Conservation (phyloP, 2,329 filamentous ascomycete species). For the Fusarium sulawesiense region DNA sequence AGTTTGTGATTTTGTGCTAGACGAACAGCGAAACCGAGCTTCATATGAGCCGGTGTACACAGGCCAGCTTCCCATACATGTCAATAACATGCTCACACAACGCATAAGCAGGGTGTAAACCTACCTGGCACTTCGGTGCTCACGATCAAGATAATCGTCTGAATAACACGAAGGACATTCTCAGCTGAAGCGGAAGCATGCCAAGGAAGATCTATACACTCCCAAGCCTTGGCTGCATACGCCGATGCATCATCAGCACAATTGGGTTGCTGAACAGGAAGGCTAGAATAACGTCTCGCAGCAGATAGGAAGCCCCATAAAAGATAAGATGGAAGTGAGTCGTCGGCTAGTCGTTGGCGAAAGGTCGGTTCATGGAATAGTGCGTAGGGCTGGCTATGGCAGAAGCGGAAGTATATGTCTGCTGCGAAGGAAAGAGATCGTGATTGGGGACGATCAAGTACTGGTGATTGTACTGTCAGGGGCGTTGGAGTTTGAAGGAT, state of each 20-base stretch:
- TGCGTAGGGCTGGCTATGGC: conserved; percentile 19
- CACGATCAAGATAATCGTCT: conserved; percentile 23
- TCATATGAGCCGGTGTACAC: conserved; percentile 24
- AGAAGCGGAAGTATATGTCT: conserved; percentile 21
- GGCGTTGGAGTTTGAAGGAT: conserved; percentile 15
- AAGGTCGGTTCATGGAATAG: conserved; percentile 21
- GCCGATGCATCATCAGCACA: conserved; percentile 9
- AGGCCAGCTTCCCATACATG: background rate
- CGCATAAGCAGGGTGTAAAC: background rate
- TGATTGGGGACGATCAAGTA: background rate
- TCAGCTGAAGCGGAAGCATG: background rate
- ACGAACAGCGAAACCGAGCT: conserved; percentile 13
- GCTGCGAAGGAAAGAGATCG: background rate
- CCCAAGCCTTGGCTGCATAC: conserved; percentile 17
- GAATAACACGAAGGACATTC: conserved; percentile 3
- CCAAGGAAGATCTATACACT: conserved; percentile 20
- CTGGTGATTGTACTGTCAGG: background rate
- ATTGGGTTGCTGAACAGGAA: background rate
- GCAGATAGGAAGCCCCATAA: conserved; percentile 21
- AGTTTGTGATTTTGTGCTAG: conserved; percentile 18
- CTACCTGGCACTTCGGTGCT: conserved; percentile 19
- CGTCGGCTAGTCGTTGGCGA: background rate
- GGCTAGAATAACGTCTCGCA: conserved; percentile 2
- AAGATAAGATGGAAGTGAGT: conserved; percentile 2
- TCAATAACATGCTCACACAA: background rate